Evolutionary conservation across 768 basidiomycete genomes (phyloP), one percentile per base, ranked within the genome.

Genomic region (Royoungia palumana): DNA sequence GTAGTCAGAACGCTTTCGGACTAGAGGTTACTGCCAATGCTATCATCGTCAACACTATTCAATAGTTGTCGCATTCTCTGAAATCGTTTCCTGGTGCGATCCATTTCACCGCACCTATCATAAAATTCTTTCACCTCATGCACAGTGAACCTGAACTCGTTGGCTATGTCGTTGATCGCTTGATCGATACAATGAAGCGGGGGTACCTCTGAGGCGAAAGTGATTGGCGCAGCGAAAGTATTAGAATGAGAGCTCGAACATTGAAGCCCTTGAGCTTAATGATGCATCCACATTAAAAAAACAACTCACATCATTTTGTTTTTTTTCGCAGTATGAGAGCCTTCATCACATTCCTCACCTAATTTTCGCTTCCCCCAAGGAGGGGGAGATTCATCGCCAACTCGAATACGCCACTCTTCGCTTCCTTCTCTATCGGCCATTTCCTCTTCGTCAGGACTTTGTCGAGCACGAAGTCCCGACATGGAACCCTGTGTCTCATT

Each of bases 41-140:
- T 47, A 27, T 66, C 66, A 24, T 66, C 66, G 17, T 49, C 56
- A 3, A 69, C 46, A 25, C 46, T 68, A n/a, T 49, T 62, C 32
- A 77, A 44, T 10, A 71, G 37, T 39, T 77, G 73, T 21, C 88
- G 77, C 84, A 89, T 87, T 56, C 66, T 77, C 55, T 78, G 78
- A 62, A 91, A 90, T 27, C 85, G 76, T 20, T 53, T 65, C 54
- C 78, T 75, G 10, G 89, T 89, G 41, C 76, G 75, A 30, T 73
- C 76, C 76, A 88, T 80, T 56, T 89, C 86, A 13, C 84, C 83
- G 49, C 77, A 84, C 52, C 75, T 79, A 59, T 88, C 83, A 52
- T 89, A 89, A 62, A 80, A 87, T 59, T 85, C 86, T 59, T 84
- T 78, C 13, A 91, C 87, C 66, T 91, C 89, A 53, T 83, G 82